Base-by-base conservation (phyloP, 2,329 filamentous ascomycete genomes). In the Colletotrichum musae region DNA sequence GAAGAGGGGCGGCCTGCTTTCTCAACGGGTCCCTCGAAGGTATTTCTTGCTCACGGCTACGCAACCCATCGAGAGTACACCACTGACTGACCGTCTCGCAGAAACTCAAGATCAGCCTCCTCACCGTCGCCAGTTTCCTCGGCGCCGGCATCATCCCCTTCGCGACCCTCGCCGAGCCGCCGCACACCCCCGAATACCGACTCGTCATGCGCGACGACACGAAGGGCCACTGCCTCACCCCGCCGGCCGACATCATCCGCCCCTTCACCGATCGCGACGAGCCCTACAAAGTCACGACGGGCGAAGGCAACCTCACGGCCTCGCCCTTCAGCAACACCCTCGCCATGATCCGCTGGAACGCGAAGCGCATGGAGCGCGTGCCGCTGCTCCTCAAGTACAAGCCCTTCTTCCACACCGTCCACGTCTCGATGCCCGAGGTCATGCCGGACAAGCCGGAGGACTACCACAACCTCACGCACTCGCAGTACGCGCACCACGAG, bases 351-450 rank as follows among this genome's bases (percentile, higher is more conserved):
- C 72, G 76, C 28, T 77, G 73, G 72, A 78, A 78, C 53, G 71
- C 68, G 50, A 56, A 73, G 39, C 72, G 70, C 15, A 67, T 68
- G n/a, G 75, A 79, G 60, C 73, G 75, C 16, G 70, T 78, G 3
- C 75, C 74, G 2, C 32, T 74, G 16, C 45, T 78, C 1, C 52
- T 72, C 47, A 75, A 76, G 48, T 77, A 79, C 64, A 28, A 70
- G 28, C 76, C 77, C 6, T 78, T 78, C 73, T 78, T 78, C 71
- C 72, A 75, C 62, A 71, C 71, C 2, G 48, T 78, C 1, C 75
- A 77, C 64, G 68, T 74, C 39, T 76, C 75, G 45, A 77, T 77
- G 72, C 73, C 75, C 1, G 59, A 70, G 7, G 32, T 66, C 24
- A 66, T 72, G 54, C 52, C 59, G 16, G 70, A 71, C 18, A 70